Evolutionary conservation across 129 eudicot species (phyloP), one percentile per base, ranked within the genome.

Genomic region (Flaveria ramosissima): DNA sequence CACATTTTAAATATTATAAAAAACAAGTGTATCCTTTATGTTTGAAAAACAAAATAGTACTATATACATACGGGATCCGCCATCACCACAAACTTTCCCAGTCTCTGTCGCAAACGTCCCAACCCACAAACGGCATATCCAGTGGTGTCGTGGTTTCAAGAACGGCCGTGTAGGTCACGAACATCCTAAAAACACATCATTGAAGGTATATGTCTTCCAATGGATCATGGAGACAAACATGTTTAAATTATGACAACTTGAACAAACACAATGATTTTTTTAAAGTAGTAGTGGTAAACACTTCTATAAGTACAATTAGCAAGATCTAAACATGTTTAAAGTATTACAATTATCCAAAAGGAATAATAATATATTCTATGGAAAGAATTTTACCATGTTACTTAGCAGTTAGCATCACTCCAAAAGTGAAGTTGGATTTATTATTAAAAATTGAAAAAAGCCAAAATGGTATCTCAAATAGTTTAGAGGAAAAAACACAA

Each of bases 261-360:
- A 27, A 36, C 19, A 27, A 14, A 30, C 15, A 15, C 69, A 63
- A 27, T 4, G 32, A 27, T 27, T 3, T 62, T 62, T 62, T 27
- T 9, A n/a, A n/a, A 20, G 14, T 20, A 57, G 32, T 62, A 23
- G 26, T 27, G 45, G 5, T 30, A 30, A 62, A 62, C 68, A 62
- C 26, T 62, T 12, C 36, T 27, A 15, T 62, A 64, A n/a, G 6
- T 48, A 71, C 24, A 27, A 21, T 71, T 50, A 50, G 63, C 61
- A 39, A 72, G 75, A 52, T 72, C 66, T 72, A 55, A 53, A 72
- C 67, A 60, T 72, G 66, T 36, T 72, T 55, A 72, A 14, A 53
- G 2, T 36, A 55, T 5, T 23, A 19, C 24, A 73, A 13, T 57
- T 57, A 73, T 59, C 68, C 21, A 42, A 20, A 70, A 27, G 15